Base-by-base conservation (phyloP, 176 grass and related monocot genomes). In the Cenchrus americanus region DNA sequence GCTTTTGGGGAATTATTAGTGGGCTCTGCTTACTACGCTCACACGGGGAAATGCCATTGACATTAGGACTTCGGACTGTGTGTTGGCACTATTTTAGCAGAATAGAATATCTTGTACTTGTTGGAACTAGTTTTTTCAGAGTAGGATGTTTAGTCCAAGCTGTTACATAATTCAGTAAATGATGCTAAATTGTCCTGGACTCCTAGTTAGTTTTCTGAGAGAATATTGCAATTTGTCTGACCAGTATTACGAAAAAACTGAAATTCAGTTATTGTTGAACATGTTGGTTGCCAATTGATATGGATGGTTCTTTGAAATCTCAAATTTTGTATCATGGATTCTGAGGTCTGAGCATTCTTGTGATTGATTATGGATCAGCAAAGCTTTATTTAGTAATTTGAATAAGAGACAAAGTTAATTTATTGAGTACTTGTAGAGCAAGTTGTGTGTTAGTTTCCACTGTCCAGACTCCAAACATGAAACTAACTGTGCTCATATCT, bases 291-390 rank as follows among this genome's bases (percentile, higher is more conserved):
- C n/a, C n/a, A n/a, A n/a, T n/a, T 65, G 24, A 24, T 78, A 11
- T 71, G 21, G 19, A 73, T 73, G 41, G 58, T 57, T n/a, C 19
- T 3, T 11, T 81, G n/a, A 48, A 53, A 82, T 73, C 57, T 42
- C 48, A 46, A 77, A 58, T 63, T 50, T 47, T 41, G 7, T 17
- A 63, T 67, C 22, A 5, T 58, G 32, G 18, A 86, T 34, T 21
- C 30, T 53, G 23, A 23, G 6, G 46, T 21, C 30, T 53, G 23
- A 23, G 6, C 52, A 46, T 24, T 64, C 30, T 27, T 77, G 3
- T 70, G 21, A 22, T 18, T 27, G 48, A 70, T 51, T 23, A 85
- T 37, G 23, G 3, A 65, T 63, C 11, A 21, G 22, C 2, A 14
- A 17, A 11, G 32, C 74, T 66, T 32, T 10, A 43, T 44, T 55